These are phyloP conservation scores for Hyaloscypha bicolor DNA, from an alignment of 495 filamentous ascomycete genomes.

Conservation along the genomic window DNA sequence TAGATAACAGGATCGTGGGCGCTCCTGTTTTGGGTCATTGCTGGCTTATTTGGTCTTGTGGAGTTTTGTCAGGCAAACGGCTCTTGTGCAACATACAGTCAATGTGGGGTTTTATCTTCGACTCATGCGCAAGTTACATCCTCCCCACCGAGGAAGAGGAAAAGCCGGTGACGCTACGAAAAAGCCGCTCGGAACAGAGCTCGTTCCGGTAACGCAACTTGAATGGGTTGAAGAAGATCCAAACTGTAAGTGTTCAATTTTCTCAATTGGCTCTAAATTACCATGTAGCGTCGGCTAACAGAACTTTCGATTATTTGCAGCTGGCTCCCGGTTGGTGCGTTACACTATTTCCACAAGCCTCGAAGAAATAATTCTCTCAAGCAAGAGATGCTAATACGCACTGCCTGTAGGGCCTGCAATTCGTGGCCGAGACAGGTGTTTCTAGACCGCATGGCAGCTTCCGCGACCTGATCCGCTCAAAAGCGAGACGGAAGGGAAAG, in stretches of 20 bases:
- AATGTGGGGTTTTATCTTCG: background rate
- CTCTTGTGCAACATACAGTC: background rate
- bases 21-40: background rate
- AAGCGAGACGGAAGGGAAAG: slow-evolving; percentile 2
- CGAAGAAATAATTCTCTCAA: background rate
- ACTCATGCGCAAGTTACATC: background rate
- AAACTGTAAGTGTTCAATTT: background rate
- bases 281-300: too few relatives aligned
- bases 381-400: background rate
- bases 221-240: background rate
- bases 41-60: background rate
- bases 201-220: background rate
- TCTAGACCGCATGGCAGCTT: background rate
- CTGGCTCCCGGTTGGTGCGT: background rate
- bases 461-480: slow-evolving; percentile 6
- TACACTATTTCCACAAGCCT: background rate
- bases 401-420: background rate
- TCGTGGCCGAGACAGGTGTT: slow-evolving; percentile 1
- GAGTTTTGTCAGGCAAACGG: background rate
- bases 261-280: background rate
- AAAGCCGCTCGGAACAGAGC: background rate
- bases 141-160: background rate
- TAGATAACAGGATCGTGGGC: background rate
- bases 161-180: background rate
- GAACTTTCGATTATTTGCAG: background rate